A percentile compares a stretch with the other conserved stretches of the same genome.
phyloP scores from a whole-genome alignment of 2,329 filamentous ascomycete genomes.

The Boeremia lycopersici region DNA sequence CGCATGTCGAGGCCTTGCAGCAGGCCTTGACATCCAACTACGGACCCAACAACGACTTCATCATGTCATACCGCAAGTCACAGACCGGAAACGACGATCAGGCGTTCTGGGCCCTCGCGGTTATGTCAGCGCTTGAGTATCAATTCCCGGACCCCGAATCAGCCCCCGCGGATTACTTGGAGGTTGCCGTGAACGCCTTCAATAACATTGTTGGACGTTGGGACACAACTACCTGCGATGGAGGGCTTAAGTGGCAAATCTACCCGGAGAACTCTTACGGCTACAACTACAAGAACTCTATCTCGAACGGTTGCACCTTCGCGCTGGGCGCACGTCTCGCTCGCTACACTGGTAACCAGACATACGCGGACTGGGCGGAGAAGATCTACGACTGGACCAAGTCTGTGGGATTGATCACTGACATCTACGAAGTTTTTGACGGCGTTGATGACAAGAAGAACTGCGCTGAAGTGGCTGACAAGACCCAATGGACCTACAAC shows the following conservation, averaged over 20 bases:
- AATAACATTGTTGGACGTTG: conserved; percentile 72
- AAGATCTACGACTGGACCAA: conserved; percentile 67
- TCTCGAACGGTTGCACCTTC: conserved; percentile 83
- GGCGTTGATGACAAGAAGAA: conserved; percentile 59
- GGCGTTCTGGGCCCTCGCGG: conserved; percentile 73
- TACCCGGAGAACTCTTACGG: conserved; percentile 73
- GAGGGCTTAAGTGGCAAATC: conserved; percentile 83
- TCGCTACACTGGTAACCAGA: conserved; percentile 68
- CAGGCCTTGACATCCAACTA: conserved; percentile 52
- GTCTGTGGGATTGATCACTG: conserved; percentile 57
- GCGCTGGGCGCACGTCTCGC: conserved; percentile 78
- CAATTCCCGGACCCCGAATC: conserved; percentile 67
- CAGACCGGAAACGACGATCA: conserved; percentile 71
- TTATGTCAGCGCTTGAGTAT: conserved; percentile 71
- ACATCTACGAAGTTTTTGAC: conserved; percentile 60
- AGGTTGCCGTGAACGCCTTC: conserved; percentile 73
- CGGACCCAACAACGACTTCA: conserved; percentile 51
- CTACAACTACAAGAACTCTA: conserved; percentile 81
- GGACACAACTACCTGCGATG: conserved; percentile 70
- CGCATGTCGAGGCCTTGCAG: conserved; percentile 50
- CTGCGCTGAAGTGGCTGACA: conserved; percentile 56
- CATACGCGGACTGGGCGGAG: conserved; percentile 65
- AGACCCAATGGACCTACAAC: conserved; percentile 64
- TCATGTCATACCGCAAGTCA: conserved; percentile 49
- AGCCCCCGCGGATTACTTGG: conserved; percentile 59